These are phyloP conservation scores for Pythium brachiatum DNA, from an alignment of 352 stramenopile species.

Conservation along the genomic window DNA sequence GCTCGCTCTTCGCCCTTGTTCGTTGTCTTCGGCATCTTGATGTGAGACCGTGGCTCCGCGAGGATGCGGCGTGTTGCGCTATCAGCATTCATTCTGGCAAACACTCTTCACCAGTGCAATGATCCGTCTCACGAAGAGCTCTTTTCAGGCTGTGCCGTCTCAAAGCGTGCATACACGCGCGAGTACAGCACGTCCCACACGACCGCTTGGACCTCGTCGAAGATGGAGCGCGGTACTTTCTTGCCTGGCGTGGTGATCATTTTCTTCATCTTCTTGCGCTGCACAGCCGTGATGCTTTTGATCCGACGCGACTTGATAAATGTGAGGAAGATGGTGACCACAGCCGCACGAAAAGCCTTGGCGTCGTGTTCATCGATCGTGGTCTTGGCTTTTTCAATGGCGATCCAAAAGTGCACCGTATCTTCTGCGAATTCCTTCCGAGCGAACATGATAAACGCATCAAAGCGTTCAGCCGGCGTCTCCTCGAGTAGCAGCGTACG, in stretches of 20 bases:
- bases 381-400: constrained; percentile 53
- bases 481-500: constrained; percentile 39
- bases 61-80: too few relatives aligned
- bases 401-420: constrained; percentile 56
- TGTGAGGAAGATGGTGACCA: constrained; percentile 48
- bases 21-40: not conserved
- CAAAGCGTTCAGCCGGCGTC: constrained; percentile 19
- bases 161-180: constrained; percentile 50
- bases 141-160: not conserved
- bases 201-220: constrained; percentile 51
- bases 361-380: constrained; percentile 16
- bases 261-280: constrained; percentile 71
- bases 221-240: constrained; percentile 40
- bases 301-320: constrained; percentile 65
- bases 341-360: constrained; percentile 41
- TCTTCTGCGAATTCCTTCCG: constrained; percentile 55
- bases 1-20: not conserved
- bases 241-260: constrained; percentile 56
- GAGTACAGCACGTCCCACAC: constrained; percentile 62
- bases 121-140: not conserved
- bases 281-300: constrained; percentile 57
- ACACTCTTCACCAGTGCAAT: not conserved
- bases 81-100: constrained; percentile 1
- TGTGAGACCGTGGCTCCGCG: not conserved
- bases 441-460: constrained; percentile 42